Percentiles rank a stretch among this genome's conserved stretches.
Conservation (phyloP, 2,329 filamentous ascomycete species). For the Fusarium avenaceum region DNA sequence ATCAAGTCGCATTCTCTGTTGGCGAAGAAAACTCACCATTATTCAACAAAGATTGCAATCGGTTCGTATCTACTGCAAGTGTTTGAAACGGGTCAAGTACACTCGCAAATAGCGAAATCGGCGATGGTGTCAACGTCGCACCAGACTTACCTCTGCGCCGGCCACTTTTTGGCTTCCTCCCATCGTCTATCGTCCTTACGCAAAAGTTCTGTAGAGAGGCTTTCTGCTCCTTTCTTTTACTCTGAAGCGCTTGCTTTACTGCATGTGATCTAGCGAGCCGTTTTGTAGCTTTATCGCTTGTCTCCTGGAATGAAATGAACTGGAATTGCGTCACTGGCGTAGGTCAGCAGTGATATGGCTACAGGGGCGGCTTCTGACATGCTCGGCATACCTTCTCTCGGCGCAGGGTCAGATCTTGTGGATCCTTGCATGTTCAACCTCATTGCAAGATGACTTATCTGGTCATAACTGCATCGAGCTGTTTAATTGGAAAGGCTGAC, state of each 20-base stretch:
- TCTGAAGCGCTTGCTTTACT: constrained; percentile 25
- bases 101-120: background rate
- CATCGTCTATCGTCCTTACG: background rate
- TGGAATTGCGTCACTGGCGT: constrained; percentile 30
- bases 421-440: too few species aligned
- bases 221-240: constrained; percentile 30
- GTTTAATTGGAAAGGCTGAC: background rate
- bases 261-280: constrained; percentile 43
- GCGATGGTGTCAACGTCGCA: background rate
- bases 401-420: rapidly evolving
- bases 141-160: rapidly evolving
- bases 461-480: background rate
- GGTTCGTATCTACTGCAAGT: constrained; percentile 21
- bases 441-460: background rate
- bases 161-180: background rate
- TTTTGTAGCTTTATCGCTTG: constrained; percentile 8
- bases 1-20: too few species aligned
- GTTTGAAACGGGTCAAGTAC: constrained; percentile 30
- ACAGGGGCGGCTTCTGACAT: background rate
- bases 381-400: background rate
- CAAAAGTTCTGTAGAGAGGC: constrained; percentile 26
- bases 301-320: constrained; percentile 28
- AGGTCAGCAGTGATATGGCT: background rate
- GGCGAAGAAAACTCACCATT: constrained; percentile 12
- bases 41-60: constrained; percentile 22